Evolutionary conservation across 2,329 filamentous ascomycete genomes (phyloP), one percentile per base, ranked within the genome.

Genomic region (Xylogone sp.): DNA sequence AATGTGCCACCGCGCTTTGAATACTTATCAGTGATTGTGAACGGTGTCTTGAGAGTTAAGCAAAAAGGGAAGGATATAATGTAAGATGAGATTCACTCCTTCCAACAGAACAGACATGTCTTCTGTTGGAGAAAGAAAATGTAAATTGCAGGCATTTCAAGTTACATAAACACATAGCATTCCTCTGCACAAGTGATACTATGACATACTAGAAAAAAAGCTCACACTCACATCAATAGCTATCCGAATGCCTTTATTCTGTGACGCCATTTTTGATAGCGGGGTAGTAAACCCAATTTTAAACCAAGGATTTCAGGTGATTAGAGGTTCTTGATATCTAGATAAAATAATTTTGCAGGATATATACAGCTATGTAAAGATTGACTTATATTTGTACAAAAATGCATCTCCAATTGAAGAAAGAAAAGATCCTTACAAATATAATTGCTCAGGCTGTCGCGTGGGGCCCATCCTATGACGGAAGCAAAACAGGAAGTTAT

Each of bases 1-100:
- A 96, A 96, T 22, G 91, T 96, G 52, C 91, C 91, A 59, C 91
- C 91, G 55, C 91, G 85, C 76, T 83, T 58, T 59, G 54, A 7
- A 21, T 21, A 19, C 3, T 21, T 22, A 46, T 48, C 20, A 48
- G 31, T 22, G 24, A 48, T 48, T 16, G n/a, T 39, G n/a, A 18
- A 39, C 10, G 10, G 10, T 10, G 24, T 27, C 5, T 27, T 10
- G n/a, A 27, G 24, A 27, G 24, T 27, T 27, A 10, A 27, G 24
- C 24, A n/a, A n/a, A n/a, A n/a, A n/a, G n/a, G 29, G 42, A 34
- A 21, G 16, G 10, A 18, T 43, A 27, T 31, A 52, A 44, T 19
- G 27, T 19, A 48, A n/a, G n/a, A n/a, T n/a, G n/a, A n/a, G n/a
- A n/a, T n/a, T n/a, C n/a, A n/a, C n/a, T 21, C 13, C 9, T 43